Conservation (phyloP, 2,329 filamentous ascomycete species). For the Purpureocillium lavendulum region DNA sequence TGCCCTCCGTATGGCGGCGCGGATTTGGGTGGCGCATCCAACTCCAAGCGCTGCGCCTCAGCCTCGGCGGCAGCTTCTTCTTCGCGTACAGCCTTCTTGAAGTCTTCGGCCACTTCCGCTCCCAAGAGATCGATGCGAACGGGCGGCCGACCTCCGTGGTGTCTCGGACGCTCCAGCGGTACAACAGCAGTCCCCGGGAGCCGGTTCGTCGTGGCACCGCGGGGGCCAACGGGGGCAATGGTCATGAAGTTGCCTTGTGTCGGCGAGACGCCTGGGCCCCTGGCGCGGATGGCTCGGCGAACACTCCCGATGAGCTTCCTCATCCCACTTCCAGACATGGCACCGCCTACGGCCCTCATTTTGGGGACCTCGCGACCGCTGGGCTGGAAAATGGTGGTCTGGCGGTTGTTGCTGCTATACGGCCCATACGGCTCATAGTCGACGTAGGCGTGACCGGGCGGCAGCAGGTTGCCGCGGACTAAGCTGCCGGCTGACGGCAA, state of each 20-base stretch:
- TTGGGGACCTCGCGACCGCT: conserved; percentile 31
- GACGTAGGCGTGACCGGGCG: conserved; percentile 75
- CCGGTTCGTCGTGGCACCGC: conserved; percentile 47
- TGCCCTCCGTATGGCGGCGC: conserved; percentile 18
- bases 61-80: conserved; percentile 45
- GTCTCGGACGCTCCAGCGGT: conserved; percentile 41
- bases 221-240: conserved; percentile 39
- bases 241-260: conserved; percentile 39
- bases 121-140: conserved; percentile 74
- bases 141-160: conserved; percentile 38
- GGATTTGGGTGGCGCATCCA: conserved; percentile 14
- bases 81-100: conserved; percentile 65
- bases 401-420: conserved; percentile 33
- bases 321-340: conserved; percentile 66
- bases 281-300: conserved; percentile 67
- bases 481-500: conserved; percentile 72
- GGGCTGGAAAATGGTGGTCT: conserved; percentile 45
- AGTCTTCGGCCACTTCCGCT: conserved; percentile 70
- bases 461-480: conserved; percentile 77
- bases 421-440: conserved; percentile 51
- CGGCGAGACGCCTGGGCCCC: conserved; percentile 33
- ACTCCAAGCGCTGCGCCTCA: conserved; percentile 13
- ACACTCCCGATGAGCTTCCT: conserved; percentile 82
- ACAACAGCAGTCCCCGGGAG: conserved; percentile 53
- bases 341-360: conserved; percentile 41